phyloP scores from a whole-genome alignment of 257 asterid genomes.

The Agastache rugosa region DNA sequence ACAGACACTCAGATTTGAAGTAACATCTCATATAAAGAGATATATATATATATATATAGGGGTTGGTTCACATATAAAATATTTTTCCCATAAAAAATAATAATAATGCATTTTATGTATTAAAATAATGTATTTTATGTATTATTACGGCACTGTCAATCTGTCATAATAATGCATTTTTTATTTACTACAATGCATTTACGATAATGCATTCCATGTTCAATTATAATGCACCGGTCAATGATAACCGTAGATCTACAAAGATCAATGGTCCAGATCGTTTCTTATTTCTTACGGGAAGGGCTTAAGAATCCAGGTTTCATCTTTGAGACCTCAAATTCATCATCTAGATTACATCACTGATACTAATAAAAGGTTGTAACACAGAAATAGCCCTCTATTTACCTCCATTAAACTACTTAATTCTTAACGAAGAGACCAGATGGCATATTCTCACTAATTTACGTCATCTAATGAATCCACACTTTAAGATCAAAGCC shows the following conservation, averaged over 20 bases:
- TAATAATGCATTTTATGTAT: no score
- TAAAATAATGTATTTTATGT: no score
- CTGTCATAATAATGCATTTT: no score
- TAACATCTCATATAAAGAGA: background rate
- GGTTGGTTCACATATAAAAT: no score
- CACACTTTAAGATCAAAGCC: constrained; percentile 9
- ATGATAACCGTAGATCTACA: no score
- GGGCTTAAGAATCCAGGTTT: background rate
- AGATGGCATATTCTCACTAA: constrained; percentile 19
- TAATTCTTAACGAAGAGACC: background rate
- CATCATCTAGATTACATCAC: constrained; percentile 10
- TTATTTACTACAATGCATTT: no score
- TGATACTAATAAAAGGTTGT: constrained; percentile 11
- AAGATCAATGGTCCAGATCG: no score
- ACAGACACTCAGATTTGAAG: constrained; percentile 21
- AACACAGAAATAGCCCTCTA: background rate
- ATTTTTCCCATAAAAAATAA: no score
- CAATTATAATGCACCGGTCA: no score
- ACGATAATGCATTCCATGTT: no score
- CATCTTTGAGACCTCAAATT: constrained; percentile 13
- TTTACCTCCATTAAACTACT: constrained; percentile 28
- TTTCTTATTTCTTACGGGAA: no score
- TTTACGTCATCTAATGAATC: background rate
- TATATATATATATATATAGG: background rate
- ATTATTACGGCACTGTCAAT: no score